Evolutionary conservation across 768 basidiomycete species (phyloP).

Genomic region (Panellus pusillus): DNA sequence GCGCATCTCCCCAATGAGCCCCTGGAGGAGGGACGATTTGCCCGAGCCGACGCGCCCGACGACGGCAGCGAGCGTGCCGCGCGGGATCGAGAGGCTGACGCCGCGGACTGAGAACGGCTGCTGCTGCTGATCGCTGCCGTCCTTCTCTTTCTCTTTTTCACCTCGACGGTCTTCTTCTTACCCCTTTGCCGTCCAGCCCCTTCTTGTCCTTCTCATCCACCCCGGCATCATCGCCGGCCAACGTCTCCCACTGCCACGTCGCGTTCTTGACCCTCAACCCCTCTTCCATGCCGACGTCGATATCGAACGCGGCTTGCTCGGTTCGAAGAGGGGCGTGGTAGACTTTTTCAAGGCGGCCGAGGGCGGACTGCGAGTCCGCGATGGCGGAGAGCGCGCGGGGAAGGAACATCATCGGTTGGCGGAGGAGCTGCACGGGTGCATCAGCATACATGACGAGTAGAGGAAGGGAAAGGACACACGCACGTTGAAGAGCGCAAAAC

Average conservation of each 20-base stretch:
- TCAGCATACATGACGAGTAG: constrained; percentile 35
- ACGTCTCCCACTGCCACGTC: constrained; percentile 62
- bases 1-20: constrained; percentile 75
- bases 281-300: constrained; percentile 43
- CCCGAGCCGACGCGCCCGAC: constrained; percentile 73
- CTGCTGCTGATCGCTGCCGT: constrained; percentile 1
- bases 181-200: not conserved
- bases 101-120: constrained; percentile 51
- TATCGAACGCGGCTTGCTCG: constrained; percentile 34
- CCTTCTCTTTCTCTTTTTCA: not conserved
- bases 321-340: constrained; percentile 55
- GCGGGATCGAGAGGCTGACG: constrained; percentile 51
- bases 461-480: not conserved
- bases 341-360: constrained; percentile 49
- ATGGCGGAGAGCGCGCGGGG: constrained; percentile 61
- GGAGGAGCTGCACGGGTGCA: constrained; percentile 58
- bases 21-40: constrained; percentile 61
- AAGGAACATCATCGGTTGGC: constrained; percentile 70
- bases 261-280: constrained; percentile 53
- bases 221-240: not conserved
- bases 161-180: not conserved
- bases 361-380: constrained; percentile 65
- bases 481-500: constrained; percentile 17
- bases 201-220: constrained; percentile 12
- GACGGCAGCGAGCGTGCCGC: constrained; percentile 60